Conservation (phyloP, 2,329 filamentous ascomycete species). For the Emmonsiellopsis sp. region DNA sequence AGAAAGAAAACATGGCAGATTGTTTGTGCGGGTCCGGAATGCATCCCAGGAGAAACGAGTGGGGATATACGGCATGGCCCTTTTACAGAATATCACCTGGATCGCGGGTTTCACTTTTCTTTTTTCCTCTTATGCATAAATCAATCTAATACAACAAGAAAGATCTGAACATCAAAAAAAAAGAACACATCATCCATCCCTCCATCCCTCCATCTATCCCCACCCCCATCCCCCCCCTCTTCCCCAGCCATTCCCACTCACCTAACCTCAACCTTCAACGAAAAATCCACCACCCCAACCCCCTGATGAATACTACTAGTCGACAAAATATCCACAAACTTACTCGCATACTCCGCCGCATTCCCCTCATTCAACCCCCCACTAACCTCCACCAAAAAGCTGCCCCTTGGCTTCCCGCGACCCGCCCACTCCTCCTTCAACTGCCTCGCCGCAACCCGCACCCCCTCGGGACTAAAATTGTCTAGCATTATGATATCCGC, state of each 20-base stretch:
- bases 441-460: constrained; percentile 63
- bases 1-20: too few species aligned
- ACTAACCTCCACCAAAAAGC: constrained; percentile 83
- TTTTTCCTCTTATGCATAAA: too few species aligned
- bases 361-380: constrained; percentile 82
- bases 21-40: too few species aligned
- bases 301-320: constrained; percentile 97
- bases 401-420: constrained; percentile 52
- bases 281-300: constrained; percentile 88
- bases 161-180: too few species aligned
- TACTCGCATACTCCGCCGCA: constrained; percentile 61
- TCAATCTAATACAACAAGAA: too few species aligned
- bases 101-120: too few species aligned
- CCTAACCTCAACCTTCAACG: constrained; percentile 64
- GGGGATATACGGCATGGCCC: too few species aligned
- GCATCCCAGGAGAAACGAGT: too few species aligned
- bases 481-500: constrained; percentile 97
- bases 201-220: not conserved
- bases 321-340: constrained; percentile 89
- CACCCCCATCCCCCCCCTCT: not conserved
- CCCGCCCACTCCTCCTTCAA: constrained; percentile 72
- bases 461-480: constrained; percentile 77
- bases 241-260: constrained; percentile 7
- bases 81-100: too few species aligned
- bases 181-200: too few species aligned